Evolutionary conservation across 1,284 basidiomycete genomes (phyloP), one percentile per base, ranked within the genome.

Genomic region (Apiotrichum sp.): DNA sequence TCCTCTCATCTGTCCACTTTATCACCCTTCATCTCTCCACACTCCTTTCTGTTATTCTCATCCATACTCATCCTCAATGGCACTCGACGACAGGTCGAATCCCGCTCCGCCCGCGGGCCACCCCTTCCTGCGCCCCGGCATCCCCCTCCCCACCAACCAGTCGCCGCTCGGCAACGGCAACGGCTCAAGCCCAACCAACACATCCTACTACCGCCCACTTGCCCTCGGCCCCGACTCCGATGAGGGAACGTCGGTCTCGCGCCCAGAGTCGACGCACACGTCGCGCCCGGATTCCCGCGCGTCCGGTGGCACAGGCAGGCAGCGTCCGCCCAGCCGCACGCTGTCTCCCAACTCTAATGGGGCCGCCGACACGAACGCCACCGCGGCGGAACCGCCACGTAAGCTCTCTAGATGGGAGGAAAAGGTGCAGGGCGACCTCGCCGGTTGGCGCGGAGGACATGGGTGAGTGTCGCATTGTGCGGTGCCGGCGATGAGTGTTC

Each of bases 371-470:
- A 32, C 47, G 34, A 41, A 41, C 40, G n/a, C 10, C 40, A n/a
- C 40, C 6, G 5, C n/a, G 34, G 48, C 41, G 8, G 36, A 38
- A 9, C 35, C 34, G 16, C 52, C 55, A 5, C 55, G 53, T n/a
- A 59, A 62, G 46, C 55, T 59, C 6, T 48, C 50, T 35, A 47
- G 61, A 29, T 68, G 66, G 64, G 60, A 62, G 40, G 65, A 64
- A 41, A 74, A 74, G 56, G 64, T 73, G 4, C 55, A 66, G 46
- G 56, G 59, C 40, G 72, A 74, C 52, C 47, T 72, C 10, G 54
- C 58, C 7, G 72, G 71, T 2, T 74, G 72, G 72, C 61, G 72
- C 36, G 71, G 70, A 6, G 72, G 72, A 8, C 55, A 68, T 57
- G 71, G 72, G 72, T 71, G 56, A 58, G 70, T 66, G 31, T 9